Percentiles rank a stretch among this genome's conserved stretches.
phyloP scores from a whole-genome alignment of 345 rosid genomes.

The Salix viminalis region DNA sequence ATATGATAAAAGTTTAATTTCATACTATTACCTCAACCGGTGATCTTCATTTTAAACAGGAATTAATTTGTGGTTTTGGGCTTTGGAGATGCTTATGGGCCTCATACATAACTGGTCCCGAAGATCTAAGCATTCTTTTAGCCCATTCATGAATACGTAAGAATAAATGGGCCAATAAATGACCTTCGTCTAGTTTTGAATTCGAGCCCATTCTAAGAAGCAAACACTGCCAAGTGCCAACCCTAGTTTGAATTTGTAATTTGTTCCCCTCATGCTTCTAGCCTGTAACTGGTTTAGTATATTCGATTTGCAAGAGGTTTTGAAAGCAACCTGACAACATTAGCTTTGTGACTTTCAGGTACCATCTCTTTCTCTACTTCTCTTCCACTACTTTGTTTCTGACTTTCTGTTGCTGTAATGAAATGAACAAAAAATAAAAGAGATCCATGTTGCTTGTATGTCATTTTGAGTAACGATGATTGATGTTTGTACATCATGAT shows the following conservation, averaged over 20 bases:
- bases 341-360: neutral
- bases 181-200: neutral
- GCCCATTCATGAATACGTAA: neutral
- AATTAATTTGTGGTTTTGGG: too few relatives aligned
- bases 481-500: neutral
- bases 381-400: neutral
- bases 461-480: neutral
- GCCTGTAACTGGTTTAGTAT: neutral
- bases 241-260: neutral
- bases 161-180: neutral
- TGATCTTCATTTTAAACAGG: too few relatives aligned
- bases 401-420: neutral
- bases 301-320: neutral
- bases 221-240: neutral
- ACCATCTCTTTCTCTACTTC: neutral
- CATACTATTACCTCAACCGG: too few relatives aligned
- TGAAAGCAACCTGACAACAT: neutral
- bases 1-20: too few relatives aligned
- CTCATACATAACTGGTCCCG: neutral
- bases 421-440: neutral
- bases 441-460: neutral
- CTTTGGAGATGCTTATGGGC: neutral
- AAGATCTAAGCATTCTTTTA: neutral
- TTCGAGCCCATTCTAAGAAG: neutral
- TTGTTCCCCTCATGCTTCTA: neutral